Conservation (phyloP, 1,284 basidiomycete genomes). For the Golubevia pallescens region DNA sequence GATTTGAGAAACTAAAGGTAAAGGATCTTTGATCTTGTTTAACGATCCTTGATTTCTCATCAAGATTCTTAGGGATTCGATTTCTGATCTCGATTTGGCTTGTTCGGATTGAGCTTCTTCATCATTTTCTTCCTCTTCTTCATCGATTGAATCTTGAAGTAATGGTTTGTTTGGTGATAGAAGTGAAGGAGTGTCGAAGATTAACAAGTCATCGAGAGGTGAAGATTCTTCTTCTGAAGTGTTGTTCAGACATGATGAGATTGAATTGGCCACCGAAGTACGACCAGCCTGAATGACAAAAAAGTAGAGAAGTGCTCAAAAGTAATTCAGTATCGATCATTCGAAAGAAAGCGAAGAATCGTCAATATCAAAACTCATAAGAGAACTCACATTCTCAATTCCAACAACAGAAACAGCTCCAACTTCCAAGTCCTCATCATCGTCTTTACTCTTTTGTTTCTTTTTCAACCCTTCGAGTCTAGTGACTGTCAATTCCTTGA, state of each 20-base stretch:
- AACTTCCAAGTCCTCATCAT: conserved; percentile 22
- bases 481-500: background rate
- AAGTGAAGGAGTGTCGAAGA: conserved; percentile 49
- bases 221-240: background rate
- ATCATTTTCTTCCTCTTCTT: conserved; percentile 15
- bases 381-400: conserved; percentile 34
- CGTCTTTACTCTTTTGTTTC: conserved; percentile 1
- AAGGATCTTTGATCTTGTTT: conserved; percentile 51
- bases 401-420: conserved; percentile 37
- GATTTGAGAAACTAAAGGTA: conserved; percentile 41
- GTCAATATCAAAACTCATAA: conserved; percentile 17
- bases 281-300: conserved; percentile 15
- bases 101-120: conserved; percentile 21
- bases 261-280: conserved; percentile 13
- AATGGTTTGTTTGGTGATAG: conserved; percentile 17
- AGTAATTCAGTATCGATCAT: too few relatives aligned
- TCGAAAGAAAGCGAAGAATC: background rate
- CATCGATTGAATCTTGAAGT: background rate
- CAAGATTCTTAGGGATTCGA: conserved; percentile 23
- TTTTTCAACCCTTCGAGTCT: background rate
- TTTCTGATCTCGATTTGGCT: conserved; percentile 1
- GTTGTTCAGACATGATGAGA: conserved; percentile 7
- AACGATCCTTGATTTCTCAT: conserved; percentile 55
- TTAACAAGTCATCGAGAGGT: background rate
- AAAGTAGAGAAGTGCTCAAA: too few relatives aligned